Evolutionary conservation across 192 early-diverging fungal species (phyloP), one percentile per base, ranked within the genome.

Genomic region (Umbelopsis isabellina): DNA sequence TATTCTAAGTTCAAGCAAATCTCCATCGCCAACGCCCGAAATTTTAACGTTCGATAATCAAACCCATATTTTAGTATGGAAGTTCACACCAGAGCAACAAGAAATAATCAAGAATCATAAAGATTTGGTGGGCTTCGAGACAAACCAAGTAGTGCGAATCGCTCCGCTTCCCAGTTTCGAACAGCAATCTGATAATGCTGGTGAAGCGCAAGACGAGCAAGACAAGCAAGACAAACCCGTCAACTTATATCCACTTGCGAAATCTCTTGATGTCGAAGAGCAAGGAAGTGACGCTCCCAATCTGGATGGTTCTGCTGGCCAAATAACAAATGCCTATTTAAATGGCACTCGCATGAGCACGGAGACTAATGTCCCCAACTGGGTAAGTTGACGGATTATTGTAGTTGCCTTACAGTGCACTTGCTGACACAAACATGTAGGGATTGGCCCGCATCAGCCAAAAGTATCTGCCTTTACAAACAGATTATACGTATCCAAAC

Each of bases 401-500:
- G 0, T 18, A 0, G 22, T 30, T 15, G 46, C 3, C 41, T 16
- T 21, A 22, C 21, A 45, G 2, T 16, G 23, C 46, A 41, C 6
- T 41, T 41, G 6, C 37, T 41, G 7, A 41, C 37, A 41, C 37
- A 41, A 41, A 9, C 35, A 41, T 72, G 16, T 74, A 86, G 87
- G 87, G 87, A 51, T 64, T 89, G 0, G 66, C 79, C 46, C 70
- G 84, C 1, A 78, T 84, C 2, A 75, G 76, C 44, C 75, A 84
- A 73, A 65, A 75, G 22, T 65, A 78, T 25, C 77, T 87, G 12
- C 89, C 89, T 22, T 68, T 86, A 8, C 18, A 68, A 23, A 79
- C 78, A 10, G 71, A 76, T 27, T 87, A 79, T 72, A 35, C 51
- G 22, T 92, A 88, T 72, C 89, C 70, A 9, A 22, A 58, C 5